phyloP scores from a whole-genome alignment of 2,329 filamentous ascomycete genomes.

The Dryadomyces quercus-mongolicae region DNA sequence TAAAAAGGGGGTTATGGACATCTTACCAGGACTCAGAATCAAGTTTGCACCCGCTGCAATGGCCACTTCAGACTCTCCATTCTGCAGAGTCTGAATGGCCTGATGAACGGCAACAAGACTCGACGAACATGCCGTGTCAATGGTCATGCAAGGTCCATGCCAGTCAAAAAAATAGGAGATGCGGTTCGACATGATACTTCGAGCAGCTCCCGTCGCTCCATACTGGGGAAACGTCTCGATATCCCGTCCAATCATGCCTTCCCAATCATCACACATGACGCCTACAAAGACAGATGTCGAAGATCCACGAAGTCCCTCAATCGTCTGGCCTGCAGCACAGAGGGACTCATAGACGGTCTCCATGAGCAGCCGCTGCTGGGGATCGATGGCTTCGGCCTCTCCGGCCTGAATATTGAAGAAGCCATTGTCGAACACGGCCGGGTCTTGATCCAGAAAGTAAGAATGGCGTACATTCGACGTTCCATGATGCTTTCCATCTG shows the following conservation, averaged over 20 bases:
- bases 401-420: constrained; percentile 61
- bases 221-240: constrained; percentile 10
- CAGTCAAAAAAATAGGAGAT: constrained; percentile 24
- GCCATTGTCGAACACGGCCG: constrained; percentile 40
- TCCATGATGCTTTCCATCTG: constrained; percentile 10
- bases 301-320: neutral
- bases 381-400: constrained; percentile 54
- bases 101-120: constrained; percentile 17
- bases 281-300: constrained; percentile 15
- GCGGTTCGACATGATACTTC: constrained; percentile 21
- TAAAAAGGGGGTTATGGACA: too few relatives aligned
- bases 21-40: constrained; percentile 9
- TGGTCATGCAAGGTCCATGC: constrained; percentile 19
- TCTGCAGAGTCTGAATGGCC: constrained; percentile 8
- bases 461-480: neutral
- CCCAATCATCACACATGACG: constrained; percentile 16
- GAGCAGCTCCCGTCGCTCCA: constrained; percentile 17
- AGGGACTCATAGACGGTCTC: constrained; percentile 54
- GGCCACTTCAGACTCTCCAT: constrained; percentile 3
- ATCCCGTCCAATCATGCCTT: constrained; percentile 12
- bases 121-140: constrained; percentile 28
- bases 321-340: constrained; percentile 21
- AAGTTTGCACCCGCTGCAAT: constrained; percentile 5
- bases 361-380: constrained; percentile 50
- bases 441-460: constrained; percentile 6